Evolutionary conservation across 768 basidiomycete species (phyloP).

Genomic region (Hypholoma fasciculare): DNA sequence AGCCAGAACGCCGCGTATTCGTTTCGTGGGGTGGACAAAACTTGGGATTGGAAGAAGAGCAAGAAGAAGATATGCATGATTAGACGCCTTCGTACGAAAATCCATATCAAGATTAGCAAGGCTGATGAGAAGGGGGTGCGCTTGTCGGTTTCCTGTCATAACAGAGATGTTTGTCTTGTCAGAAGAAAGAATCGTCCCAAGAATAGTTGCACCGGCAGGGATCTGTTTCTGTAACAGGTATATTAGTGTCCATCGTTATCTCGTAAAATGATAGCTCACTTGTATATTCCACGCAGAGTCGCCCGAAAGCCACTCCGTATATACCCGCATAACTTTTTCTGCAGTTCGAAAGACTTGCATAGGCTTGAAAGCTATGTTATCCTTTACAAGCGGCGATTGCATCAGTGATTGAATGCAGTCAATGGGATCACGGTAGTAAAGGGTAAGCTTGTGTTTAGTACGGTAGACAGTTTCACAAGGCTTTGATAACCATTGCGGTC

Average conservation of each 20-base stretch:
- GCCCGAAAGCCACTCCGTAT: conserved; percentile 21
- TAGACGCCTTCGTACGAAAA: conserved; percentile 28
- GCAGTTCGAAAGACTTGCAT: conserved; percentile 11
- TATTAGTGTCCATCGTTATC: no score
- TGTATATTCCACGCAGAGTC: conserved; percentile 20
- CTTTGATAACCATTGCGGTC: no score
- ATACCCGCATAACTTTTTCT: conserved; percentile 10
- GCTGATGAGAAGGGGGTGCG: conserved; percentile 29
- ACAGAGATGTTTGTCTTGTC: conserved; percentile 33
- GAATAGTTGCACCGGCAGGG: conserved; percentile 23
- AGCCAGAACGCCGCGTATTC: conserved; percentile 26
- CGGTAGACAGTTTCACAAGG: background rate
- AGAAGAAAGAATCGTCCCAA: conserved; percentile 27
- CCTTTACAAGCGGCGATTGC: conserved; percentile 20
- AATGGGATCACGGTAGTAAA: conserved; percentile 28
- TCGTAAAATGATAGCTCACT: no score
- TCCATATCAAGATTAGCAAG: conserved; percentile 31
- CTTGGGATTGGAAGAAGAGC: conserved; percentile 31
- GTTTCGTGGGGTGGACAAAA: conserved; percentile 21
- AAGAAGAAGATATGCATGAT: conserved; percentile 25
- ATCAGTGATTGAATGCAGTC: conserved; percentile 28
- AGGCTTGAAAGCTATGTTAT: conserved; percentile 21
- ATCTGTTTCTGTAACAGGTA: conserved; percentile 20
- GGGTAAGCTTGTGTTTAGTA: conserved; percentile 21
- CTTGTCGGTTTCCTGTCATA: conserved; percentile 28